Evolutionary conservation across 129 eudicot species (phyloP), one percentile per base, ranked within the genome.

Genomic region (Flaveria ramosissima): DNA sequence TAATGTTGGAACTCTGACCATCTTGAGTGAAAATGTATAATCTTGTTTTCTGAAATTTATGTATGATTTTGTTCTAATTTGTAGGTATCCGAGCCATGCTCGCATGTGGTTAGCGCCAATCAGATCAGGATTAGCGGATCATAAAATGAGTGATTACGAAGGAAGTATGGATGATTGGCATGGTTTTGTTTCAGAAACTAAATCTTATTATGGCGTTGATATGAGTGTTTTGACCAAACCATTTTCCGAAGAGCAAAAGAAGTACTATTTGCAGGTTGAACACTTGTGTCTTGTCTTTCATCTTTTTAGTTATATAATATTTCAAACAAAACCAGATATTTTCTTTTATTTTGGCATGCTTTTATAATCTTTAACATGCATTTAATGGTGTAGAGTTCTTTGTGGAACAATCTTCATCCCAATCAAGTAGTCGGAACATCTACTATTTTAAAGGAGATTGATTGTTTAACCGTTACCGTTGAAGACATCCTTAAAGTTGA

Each of bases 1-100:
- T 9, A 45, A 45, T 45, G 50, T 45, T 45, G 12, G 13, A 43
- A 45, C 50, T 9, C 9, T 9, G 50, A 45, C 0, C 50, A 45
- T 45, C 50, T 1, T 45, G 50, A 8, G 50, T 27, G 17, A 63
- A 64, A 11, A 2, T 61, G 11, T n/a, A 27, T 63, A 2, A 43
- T 12, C 8, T 23, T 26, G 36, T 53, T 50, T 73, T 27, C 17
- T 36, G 8, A 36, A 5, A 36, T 36, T 36, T 36, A 36, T 78
- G 46, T 9, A 15, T 1, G 9, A 9, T 0, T 53, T 16, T 24
- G 76, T 51, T 75, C 19, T 30, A 30, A n/a, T 64, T 74, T 86
- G 65, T 80, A 95, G 99, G 99, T 95, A 95, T 71, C 99, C 99
- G 1, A 95, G 99, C 75, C 97, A 86, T 84, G 99, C 99, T 70